Evolutionary conservation across 352 stramenopile genomes (phyloP).

Genomic region (Phytophthora sp.): DNA sequence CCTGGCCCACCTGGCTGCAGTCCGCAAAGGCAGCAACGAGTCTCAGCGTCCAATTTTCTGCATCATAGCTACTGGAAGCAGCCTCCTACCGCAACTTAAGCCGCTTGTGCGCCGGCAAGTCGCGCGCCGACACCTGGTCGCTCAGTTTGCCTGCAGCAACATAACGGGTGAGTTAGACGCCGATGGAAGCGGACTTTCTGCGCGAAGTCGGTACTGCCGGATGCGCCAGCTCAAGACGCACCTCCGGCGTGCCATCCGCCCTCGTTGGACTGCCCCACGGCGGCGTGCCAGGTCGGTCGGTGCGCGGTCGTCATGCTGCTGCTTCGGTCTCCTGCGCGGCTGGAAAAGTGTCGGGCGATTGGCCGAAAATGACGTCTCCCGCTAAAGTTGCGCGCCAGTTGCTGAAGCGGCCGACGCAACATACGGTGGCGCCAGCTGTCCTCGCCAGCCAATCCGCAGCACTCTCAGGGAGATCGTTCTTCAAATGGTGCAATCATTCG

Average conservation of each 20-base stretch:
- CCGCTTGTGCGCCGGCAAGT: constrained; percentile 81
- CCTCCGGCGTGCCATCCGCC: constrained; percentile 84
- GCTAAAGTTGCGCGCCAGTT: too few relatives aligned
- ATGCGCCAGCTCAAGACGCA: constrained; percentile 14
- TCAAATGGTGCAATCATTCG: too few relatives aligned
- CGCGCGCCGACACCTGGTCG: constrained; percentile 81
- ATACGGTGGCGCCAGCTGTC: too few relatives aligned
- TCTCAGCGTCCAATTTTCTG: too few relatives aligned
- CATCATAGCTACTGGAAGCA: too few relatives aligned
- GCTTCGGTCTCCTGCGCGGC: too few relatives aligned
- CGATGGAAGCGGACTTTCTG: background rate
- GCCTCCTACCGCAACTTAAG: constrained; percentile 85
- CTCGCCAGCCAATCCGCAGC: constrained; percentile 13
- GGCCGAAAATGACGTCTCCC: too few relatives aligned
- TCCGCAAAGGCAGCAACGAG: background rate
- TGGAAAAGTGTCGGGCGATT: background rate
- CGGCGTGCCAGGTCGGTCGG: constrained; percentile 85
- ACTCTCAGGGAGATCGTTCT: constrained; percentile 9
- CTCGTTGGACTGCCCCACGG: constrained; percentile 87
- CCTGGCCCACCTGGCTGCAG: constrained; percentile 80
- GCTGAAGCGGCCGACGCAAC: too few relatives aligned
- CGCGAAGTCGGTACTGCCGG: background rate
- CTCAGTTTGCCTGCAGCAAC: constrained; percentile 69
- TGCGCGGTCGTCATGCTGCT: constrained; percentile 91
- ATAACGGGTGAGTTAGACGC: background rate